Evolutionary conservation across 2,329 filamentous ascomycete genomes (phyloP).

Genomic region (Colletotrichum limetticola): DNA sequence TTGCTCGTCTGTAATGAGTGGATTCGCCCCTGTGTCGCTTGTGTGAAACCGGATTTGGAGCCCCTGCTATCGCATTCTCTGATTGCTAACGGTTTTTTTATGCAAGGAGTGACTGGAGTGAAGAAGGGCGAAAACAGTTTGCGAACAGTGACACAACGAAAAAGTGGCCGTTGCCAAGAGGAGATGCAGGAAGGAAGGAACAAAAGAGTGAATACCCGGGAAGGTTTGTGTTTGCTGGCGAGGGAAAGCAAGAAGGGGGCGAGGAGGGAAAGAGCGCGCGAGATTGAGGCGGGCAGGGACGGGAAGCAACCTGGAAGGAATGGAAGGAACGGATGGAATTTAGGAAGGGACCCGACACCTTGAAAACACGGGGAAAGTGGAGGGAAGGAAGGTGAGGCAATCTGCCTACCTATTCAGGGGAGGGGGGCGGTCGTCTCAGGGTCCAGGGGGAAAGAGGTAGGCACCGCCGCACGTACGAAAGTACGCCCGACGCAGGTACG

Average conservation of each 20-base stretch:
- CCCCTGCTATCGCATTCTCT: slow-evolving; percentile 27
- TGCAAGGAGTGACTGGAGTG: slow-evolving; percentile 26
- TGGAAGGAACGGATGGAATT: slow-evolving; percentile 23
- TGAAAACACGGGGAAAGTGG: slow-evolving; percentile 32
- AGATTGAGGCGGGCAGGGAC: background rate
- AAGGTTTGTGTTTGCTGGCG: background rate
- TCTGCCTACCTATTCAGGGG: slow-evolving; percentile 25
- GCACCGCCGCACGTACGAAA: background rate
- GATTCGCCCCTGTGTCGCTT: slow-evolving; percentile 32
- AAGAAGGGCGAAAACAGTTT: background rate
- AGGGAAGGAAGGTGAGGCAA: slow-evolving; percentile 27
- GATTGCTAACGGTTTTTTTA: slow-evolving; percentile 11
- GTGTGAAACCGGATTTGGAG: slow-evolving; percentile 25
- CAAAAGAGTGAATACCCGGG: background rate
- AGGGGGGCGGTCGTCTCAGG: slow-evolving; percentile 27
- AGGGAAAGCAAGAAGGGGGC: slow-evolving; percentile 3
- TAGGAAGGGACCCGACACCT: background rate
- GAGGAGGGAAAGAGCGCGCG: slow-evolving; percentile 4
- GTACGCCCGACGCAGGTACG: background rate
- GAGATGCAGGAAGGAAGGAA: slow-evolving; percentile 6
- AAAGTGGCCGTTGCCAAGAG: slow-evolving; percentile 10
- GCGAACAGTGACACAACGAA: background rate
- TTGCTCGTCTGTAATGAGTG: slow-evolving; percentile 18
- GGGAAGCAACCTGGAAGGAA: slow-evolving; percentile 15
- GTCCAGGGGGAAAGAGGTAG: background rate